Conservation (phyloP, 1,284 basidiomycete genomes). For the Sphaerobolus stellatus region DNA sequence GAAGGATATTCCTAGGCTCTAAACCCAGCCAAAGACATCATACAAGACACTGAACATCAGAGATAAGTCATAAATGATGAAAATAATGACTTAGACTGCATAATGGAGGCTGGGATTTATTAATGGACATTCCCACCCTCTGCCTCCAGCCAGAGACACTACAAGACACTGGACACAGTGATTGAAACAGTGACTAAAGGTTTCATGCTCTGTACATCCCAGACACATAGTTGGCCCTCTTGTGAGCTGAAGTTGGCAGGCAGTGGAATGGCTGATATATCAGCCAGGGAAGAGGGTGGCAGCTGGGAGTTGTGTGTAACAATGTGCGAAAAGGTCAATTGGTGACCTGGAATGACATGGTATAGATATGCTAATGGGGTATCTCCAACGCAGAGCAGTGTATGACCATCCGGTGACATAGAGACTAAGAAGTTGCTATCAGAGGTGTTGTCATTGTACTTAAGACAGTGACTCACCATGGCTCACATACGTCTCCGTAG, state of each 20-base stretch:
- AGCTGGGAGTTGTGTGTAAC: constrained; percentile 23
- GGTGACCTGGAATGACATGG: constrained; percentile 55
- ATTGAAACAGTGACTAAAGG: no score
- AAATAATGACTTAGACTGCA: no score
- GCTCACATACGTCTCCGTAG: constrained; percentile 68
- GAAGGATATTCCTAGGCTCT: no score
- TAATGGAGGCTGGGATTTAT: no score
- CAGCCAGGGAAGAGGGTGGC: constrained; percentile 4
- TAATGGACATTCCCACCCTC: no score
- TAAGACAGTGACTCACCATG: constrained; percentile 45
- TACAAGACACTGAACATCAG: no score
- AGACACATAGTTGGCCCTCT: constrained; percentile 78
- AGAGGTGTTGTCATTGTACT: constrained; percentile 7
- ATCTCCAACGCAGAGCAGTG: constrained; percentile 83
- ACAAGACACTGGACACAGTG: no score
- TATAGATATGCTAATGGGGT: constrained; percentile 79
- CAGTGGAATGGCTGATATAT: constrained; percentile 28
- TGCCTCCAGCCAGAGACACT: no score
- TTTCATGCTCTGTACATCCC: constrained; percentile 78
- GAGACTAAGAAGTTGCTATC: constrained; percentile 52
- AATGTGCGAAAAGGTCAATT: constrained; percentile 56
- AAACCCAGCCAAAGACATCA: no score
- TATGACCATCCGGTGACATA: constrained; percentile 81
- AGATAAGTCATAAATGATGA: no score
- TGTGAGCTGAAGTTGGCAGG: constrained; percentile 65